Conservation (phyloP, 371 early-diverging fungal species). For the Amoeboaphelidium occidentale region DNA sequence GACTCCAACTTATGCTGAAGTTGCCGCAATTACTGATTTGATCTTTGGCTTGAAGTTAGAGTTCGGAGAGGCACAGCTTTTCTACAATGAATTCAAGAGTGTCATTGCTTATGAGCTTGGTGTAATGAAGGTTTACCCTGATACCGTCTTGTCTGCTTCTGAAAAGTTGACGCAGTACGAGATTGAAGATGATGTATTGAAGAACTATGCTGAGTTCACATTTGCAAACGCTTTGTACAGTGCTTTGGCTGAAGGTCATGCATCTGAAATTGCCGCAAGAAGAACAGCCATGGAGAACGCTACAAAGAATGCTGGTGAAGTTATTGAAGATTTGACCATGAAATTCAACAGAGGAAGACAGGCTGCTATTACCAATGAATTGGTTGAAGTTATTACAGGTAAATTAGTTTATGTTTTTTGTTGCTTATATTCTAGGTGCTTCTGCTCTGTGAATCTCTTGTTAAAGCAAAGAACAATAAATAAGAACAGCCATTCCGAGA, state of each 20-base stretch:
- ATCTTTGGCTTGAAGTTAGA: slow-evolving; percentile 27
- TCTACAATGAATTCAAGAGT: slow-evolving; percentile 83
- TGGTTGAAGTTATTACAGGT: slow-evolving; percentile 20
- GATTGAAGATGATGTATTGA: slow-evolving; percentile 55
- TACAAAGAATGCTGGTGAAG: slow-evolving; percentile 82
- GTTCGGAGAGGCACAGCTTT: slow-evolving; percentile 44
- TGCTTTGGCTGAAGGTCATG: slow-evolving; percentile 87
- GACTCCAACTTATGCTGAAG: slow-evolving; percentile 69
- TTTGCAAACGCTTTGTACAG: slow-evolving; percentile 80
- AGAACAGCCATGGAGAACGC: slow-evolving; percentile 98
- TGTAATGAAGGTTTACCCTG: slow-evolving; percentile 30
- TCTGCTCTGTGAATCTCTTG: slow-evolving; percentile 1
- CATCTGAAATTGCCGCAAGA: slow-evolving; percentile 88
- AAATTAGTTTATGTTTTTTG: too few relatives aligned
- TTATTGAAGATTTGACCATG: slow-evolving; percentile 23
- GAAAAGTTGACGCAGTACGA: slow-evolving; percentile 43
- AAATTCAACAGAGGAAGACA: slow-evolving; percentile 87
- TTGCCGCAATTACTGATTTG: slow-evolving; percentile 50
- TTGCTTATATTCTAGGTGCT: too few relatives aligned
- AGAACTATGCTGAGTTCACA: slow-evolving; percentile 74
- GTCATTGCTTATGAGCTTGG: slow-evolving; percentile 79
- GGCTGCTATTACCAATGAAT: slow-evolving; percentile 88
- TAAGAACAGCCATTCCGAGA: too few relatives aligned
- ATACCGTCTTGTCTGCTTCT: slow-evolving; percentile 50
- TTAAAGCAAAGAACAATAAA: too few relatives aligned